These are phyloP conservation scores for Aspergillus wentii DNA, from an alignment of 495 filamentous ascomycete species.

Conservation along the genomic window DNA sequence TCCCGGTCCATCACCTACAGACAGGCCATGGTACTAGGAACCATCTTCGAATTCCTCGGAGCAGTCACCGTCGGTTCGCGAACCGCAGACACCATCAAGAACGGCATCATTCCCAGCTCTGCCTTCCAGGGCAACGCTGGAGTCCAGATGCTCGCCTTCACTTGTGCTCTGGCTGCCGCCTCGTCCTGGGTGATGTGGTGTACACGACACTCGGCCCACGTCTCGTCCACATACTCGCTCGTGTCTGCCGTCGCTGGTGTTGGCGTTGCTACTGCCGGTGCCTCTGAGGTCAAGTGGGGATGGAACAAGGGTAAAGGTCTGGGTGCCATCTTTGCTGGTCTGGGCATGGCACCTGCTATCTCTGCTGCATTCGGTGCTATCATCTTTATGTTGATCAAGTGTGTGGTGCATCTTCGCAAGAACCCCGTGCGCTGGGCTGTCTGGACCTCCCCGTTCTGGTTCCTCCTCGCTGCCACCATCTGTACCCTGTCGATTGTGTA, in stretches of 20 bases:
- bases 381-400: conserved; percentile 60
- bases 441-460: conserved; percentile 54
- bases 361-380: conserved; percentile 49
- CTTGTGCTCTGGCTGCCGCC: conserved; percentile 51
- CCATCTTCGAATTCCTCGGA: conserved; percentile 59
- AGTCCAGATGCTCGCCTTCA: conserved; percentile 59
- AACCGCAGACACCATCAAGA: conserved; percentile 57
- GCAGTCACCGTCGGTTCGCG: conserved; percentile 56
- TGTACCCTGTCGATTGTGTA: conserved; percentile 60
- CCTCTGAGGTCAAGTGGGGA: conserved; percentile 53
- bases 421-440: conserved; percentile 54
- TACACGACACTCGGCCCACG: conserved; percentile 54
- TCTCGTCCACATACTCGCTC: conserved; percentile 61
- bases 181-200: conserved; percentile 59
- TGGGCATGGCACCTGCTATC: conserved; percentile 57
- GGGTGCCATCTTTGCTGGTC: conserved; percentile 56
- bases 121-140: conserved; percentile 49
- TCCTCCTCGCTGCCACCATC: conserved; percentile 52
- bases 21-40: conserved; percentile 64
- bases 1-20: conserved; percentile 61
- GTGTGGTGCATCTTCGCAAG: conserved; percentile 50
- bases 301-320: conserved; percentile 58
- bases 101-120: conserved; percentile 47
- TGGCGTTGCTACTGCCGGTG: conserved; percentile 56
- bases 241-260: conserved; percentile 59